Percentiles rank a stretch among this genome's conserved stretches.
phyloP scores from a whole-genome alignment of 78 protist genomes.

The Trichosphaerium sp. region DNA sequence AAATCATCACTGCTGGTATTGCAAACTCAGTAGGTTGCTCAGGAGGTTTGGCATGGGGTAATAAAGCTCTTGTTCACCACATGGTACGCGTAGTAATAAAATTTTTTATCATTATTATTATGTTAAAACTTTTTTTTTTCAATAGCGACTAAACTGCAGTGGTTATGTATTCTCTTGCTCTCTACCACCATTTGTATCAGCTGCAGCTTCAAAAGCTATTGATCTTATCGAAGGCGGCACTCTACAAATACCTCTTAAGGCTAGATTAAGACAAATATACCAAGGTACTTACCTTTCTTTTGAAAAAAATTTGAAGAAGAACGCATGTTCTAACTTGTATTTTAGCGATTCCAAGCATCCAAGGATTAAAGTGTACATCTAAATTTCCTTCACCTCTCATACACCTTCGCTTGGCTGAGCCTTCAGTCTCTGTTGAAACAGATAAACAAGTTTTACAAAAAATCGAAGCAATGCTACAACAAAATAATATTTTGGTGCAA shows the following conservation, averaged over 20 bases:
- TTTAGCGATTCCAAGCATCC: not conserved
- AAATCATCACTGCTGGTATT: constrained; percentile 31
- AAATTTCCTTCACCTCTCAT: constrained; percentile 30
- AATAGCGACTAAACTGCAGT: constrained; percentile 69
- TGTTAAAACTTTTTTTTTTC: not conserved
- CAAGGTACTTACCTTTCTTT: not conserved
- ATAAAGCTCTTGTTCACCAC: constrained; percentile 13
- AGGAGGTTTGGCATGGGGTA: constrained; percentile 73
- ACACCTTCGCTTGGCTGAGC: constrained; percentile 7
- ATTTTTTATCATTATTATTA: not conserved
- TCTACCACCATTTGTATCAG: constrained; percentile 69
- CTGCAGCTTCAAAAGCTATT: constrained; percentile 41
- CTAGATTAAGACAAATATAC: not conserved
- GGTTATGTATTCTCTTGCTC: constrained; percentile 91
- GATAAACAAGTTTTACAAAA: constrained; percentile 19
- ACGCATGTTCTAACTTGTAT: not conserved
- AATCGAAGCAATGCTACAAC: constrained; percentile 9
- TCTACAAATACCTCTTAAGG: not conserved
- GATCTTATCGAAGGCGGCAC: not conserved
- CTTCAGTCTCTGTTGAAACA: not conserved
- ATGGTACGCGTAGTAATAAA: not conserved
- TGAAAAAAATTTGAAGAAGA: not conserved
- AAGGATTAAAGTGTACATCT: constrained; percentile 3
- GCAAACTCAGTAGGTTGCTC: constrained; percentile 29
- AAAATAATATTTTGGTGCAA: constrained; percentile 12